Conservation (phyloP, 441 rosid species). For the Geranium incanum region DNA sequence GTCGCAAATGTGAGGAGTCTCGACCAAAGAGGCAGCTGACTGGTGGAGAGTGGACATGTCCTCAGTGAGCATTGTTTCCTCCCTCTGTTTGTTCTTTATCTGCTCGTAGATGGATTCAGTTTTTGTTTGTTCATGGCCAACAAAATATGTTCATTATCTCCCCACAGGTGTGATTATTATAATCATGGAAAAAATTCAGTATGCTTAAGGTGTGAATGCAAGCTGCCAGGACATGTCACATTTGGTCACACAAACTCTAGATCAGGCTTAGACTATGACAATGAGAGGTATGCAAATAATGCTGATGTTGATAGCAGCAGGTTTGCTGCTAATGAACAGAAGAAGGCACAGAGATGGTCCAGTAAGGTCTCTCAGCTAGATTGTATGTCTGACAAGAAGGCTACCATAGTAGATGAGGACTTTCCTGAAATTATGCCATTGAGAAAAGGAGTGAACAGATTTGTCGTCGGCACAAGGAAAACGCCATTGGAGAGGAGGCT, state of each 20-base stretch:
- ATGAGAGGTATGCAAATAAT: slow-evolving; percentile 26
- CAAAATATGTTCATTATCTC: slow-evolving; percentile 7
- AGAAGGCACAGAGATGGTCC: slow-evolving; percentile 71
- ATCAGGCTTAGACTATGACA: slow-evolving; percentile 25
- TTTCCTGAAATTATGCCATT: slow-evolving; percentile 4
- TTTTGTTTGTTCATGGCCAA: slow-evolving; percentile 6
- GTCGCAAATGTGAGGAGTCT: slow-evolving; percentile 76
- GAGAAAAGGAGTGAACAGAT: slow-evolving; percentile 3
- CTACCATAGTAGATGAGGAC: slow-evolving; percentile 21
- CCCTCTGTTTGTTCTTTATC: slow-evolving; percentile 11
- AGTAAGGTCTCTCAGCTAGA: slow-evolving; percentile 59
- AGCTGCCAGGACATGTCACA: slow-evolving; percentile 44
- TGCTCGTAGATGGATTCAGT: slow-evolving; percentile 9
- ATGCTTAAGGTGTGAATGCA: slow-evolving; percentile 94
- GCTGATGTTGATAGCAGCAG: slow-evolving; percentile 40
- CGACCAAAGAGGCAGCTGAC: slow-evolving; percentile 75
- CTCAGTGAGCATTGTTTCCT: slow-evolving; percentile 57
- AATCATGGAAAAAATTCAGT: slow-evolving; percentile 65
- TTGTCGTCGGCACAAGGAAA: neutral
- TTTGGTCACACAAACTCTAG: slow-evolving; percentile 23
- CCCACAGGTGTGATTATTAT: slow-evolving; percentile 68
- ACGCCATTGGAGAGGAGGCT: slow-evolving; percentile 12
- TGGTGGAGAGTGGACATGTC: slow-evolving; percentile 96
- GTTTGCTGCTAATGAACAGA: slow-evolving; percentile 56
- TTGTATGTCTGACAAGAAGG: slow-evolving; percentile 38